Percentiles rank a stretch among this genome's conserved stretches.
Evolutionary conservation across 768 basidiomycete genomes (phyloP).

Genomic region (Tricholoma hemisulphureum): DNA sequence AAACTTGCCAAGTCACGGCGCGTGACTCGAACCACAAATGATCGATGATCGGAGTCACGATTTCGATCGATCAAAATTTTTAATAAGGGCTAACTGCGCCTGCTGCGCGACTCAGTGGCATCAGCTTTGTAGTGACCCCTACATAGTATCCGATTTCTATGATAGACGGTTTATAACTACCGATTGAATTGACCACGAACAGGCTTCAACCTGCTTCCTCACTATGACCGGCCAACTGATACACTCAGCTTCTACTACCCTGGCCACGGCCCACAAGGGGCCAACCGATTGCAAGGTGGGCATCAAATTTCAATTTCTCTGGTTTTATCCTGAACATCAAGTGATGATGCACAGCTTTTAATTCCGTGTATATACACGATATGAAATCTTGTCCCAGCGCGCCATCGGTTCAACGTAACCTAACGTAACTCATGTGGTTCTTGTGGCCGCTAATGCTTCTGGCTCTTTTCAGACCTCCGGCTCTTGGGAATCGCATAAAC

Average conservation of each 20-base stretch:
- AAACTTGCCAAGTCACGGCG: not conserved
- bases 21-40: no score
- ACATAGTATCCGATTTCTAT: no score
- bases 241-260: not conserved
- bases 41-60: no score
- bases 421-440: constrained; percentile 8
- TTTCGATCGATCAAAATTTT: no score
- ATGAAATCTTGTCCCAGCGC: not conserved
- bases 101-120: no score
- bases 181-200: not conserved
- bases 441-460: constrained; percentile 9
- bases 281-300: not conserved
- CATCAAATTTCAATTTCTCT: not conserved
- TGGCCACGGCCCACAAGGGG: not conserved
- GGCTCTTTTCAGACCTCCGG: constrained; percentile 5
- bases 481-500: constrained; percentile 25
- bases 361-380: not conserved
- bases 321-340: not conserved
- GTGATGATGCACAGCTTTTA: not conserved
- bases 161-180: not conserved
- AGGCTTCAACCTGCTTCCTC: not conserved
- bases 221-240: not conserved
- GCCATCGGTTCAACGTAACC: no score
- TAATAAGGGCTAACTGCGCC: no score
- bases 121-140: no score